These are phyloP conservation scores for Leccinum disarticulatum DNA, from an alignment of 768 basidiomycete genomes.

Conservation along the genomic window DNA sequence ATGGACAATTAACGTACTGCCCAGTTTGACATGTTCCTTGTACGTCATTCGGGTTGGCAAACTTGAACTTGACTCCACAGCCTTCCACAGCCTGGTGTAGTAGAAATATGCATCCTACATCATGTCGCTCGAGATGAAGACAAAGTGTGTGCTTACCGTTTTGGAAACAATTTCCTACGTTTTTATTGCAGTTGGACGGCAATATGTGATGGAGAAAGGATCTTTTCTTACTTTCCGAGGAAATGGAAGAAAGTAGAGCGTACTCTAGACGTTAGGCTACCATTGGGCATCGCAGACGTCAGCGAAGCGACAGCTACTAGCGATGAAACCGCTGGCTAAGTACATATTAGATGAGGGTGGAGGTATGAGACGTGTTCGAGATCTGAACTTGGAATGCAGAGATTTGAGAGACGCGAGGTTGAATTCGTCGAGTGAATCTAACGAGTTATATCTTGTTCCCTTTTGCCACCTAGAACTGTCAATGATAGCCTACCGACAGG, in stretches of 20 bases:
- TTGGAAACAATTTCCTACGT: neutral
- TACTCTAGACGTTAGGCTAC: neutral
- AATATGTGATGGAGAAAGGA: neutral
- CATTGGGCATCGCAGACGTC: neutral
- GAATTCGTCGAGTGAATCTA: neutral
- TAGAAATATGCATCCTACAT: neutral
- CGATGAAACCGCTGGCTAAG: neutral
- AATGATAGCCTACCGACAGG: too few relatives aligned
- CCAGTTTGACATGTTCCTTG: neutral
- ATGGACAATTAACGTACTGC: neutral
- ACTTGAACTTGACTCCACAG: neutral
- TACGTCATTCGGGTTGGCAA: neutral
- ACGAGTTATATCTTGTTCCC: neutral
- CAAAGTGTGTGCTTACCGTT: neutral
- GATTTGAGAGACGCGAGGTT: too few relatives aligned
- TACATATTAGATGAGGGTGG: neutral
- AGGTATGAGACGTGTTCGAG: neutral
- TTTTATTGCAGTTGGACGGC: neutral
- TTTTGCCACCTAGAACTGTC: neutral
- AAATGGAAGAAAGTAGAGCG: neutral
- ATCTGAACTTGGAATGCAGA: neutral
- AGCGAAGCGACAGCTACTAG: neutral
- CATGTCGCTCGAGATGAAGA: neutral
- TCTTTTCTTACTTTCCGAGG: neutral
- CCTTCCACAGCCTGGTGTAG: neutral